These are phyloP conservation scores for Cutaneotrichosporon sp. DNA, from an alignment of 1,284 basidiomycete species.

Conservation along the genomic window DNA sequence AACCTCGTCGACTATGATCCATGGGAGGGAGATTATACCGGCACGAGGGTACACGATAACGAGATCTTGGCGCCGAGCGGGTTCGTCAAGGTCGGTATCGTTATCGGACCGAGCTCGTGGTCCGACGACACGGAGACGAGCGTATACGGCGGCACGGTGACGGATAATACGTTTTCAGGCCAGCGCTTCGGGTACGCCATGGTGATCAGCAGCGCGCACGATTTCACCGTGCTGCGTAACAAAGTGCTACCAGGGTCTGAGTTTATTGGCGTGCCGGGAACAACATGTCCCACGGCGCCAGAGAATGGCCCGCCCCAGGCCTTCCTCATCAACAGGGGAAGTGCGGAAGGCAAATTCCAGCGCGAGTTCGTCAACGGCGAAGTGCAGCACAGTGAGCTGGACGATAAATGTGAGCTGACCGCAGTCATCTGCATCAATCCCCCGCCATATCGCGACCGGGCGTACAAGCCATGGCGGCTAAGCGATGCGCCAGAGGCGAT, in stretches of 20 bases:
- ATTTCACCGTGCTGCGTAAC: constrained; percentile 49
- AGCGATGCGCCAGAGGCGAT: constrained; percentile 48
- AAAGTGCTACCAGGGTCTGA: constrained; percentile 32
- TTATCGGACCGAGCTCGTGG: constrained; percentile 53
- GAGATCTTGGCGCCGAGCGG: constrained; percentile 47
- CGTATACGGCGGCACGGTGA: constrained; percentile 48
- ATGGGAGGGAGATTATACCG: constrained; percentile 52
- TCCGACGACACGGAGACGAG: constrained; percentile 52
- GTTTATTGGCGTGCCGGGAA: constrained; percentile 47
- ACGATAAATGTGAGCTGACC: background rate
- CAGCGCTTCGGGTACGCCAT: constrained; percentile 52
- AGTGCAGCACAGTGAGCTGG: constrained; percentile 52
- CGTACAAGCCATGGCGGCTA: constrained; percentile 49
- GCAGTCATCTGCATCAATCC: constrained; percentile 53
- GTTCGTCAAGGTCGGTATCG: constrained; percentile 53
- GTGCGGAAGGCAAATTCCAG: constrained; percentile 48
- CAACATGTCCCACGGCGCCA: constrained; percentile 49
- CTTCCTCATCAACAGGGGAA: constrained; percentile 52
- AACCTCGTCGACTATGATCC: constrained; percentile 55
- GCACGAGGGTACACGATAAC: constrained; percentile 49
- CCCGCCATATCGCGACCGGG: constrained; percentile 36
- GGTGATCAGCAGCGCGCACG: constrained; percentile 49
- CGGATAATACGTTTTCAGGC: constrained; percentile 48
- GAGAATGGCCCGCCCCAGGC: constrained; percentile 48
- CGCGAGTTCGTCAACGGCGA: constrained; percentile 54